A percentile compares a stretch with the other conserved stretches of the same genome.
Conservation (phyloP, 2,329 filamentous ascomycete genomes). For the Penicillium polonicum region DNA sequence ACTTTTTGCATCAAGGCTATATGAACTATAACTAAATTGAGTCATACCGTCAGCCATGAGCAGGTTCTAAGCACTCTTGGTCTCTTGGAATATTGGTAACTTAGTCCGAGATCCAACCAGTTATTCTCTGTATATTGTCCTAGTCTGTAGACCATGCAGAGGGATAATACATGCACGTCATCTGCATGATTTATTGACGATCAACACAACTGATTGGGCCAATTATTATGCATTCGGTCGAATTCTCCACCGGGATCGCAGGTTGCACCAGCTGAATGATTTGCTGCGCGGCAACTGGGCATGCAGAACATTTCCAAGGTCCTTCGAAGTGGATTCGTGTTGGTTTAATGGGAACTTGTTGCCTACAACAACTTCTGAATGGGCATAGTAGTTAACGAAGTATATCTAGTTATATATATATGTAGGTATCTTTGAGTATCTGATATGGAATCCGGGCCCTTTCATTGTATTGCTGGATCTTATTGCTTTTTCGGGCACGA, state of each 20-base stretch:
- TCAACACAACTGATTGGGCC: neutral
- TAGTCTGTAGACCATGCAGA: neutral
- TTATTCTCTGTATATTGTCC: neutral
- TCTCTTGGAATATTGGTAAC: neutral
- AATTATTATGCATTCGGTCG: neutral
- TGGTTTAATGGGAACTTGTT: neutral
- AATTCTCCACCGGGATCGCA: neutral
- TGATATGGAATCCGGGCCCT: neutral
- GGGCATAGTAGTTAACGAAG: too few relatives aligned
- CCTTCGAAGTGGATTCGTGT: neutral
- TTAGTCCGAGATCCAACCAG: neutral
- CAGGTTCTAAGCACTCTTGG: too few relatives aligned
- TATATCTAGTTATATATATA: neutral
- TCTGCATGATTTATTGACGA: neutral
- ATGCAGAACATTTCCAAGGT: neutral
- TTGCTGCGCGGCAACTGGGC: neutral
- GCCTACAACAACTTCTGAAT: neutral
- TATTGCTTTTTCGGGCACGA: neutral
- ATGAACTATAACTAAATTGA: neutral
- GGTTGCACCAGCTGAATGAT: constrained; percentile 1
- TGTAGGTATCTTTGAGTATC: neutral
- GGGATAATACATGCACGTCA: neutral
- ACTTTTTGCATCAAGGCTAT: neutral
- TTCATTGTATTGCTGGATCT: too few relatives aligned
- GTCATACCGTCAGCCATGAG: neutral